Base-by-base conservation (phyloP, 768 basidiomycete species). In the Tulasnella sp. region DNA sequence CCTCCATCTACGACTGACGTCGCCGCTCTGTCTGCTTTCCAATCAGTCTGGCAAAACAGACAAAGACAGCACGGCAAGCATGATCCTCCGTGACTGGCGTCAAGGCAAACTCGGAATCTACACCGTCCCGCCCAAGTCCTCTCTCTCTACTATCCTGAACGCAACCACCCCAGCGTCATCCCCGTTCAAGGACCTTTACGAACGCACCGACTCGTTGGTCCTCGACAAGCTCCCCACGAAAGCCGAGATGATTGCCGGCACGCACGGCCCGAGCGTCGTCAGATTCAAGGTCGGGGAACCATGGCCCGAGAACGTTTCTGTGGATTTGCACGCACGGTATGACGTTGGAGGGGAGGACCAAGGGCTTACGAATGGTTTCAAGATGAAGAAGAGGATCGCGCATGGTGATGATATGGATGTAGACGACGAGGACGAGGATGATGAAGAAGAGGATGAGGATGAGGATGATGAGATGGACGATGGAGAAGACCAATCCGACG, bases 71-170 rank as follows among this genome's bases (percentile, higher is more conserved):
- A 92, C 94, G 4, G 89, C 91, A 16, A 88, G 90, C 26, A 83
- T 90, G 73, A 83, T 97, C 41, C 83, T 97, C 59, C 87, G 90
- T 11, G 94, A 96, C 81, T 97, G 94, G 94, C 87, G 83, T 73
- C 84, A 83, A 7, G 89, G 90, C 68, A 89, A 86, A 75, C 83
- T 96, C 76, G 84, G 87, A 32, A 86, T 90, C 73, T 95, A 90
- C 80, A 87, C 90, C 5, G 79, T 83, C 64, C 89, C 90, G 0
- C 82, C 22, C 75, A 73, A 47, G 67, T 62, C 79, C 0, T 64
- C 75, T 7, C 22, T 71, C 2, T 39, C 73, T 26, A 1, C 34
- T 73, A 14, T 35, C 75, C 9, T 29, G 73, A 39, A 75, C 75
- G 35, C 71, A 37, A 32, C 68, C 70, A 72, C 75, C 74, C 5